These are phyloP conservation scores for Helichrysum umbraculigerum DNA, from an alignment of 129 eudicot genomes.

Conservation along the genomic window DNA sequence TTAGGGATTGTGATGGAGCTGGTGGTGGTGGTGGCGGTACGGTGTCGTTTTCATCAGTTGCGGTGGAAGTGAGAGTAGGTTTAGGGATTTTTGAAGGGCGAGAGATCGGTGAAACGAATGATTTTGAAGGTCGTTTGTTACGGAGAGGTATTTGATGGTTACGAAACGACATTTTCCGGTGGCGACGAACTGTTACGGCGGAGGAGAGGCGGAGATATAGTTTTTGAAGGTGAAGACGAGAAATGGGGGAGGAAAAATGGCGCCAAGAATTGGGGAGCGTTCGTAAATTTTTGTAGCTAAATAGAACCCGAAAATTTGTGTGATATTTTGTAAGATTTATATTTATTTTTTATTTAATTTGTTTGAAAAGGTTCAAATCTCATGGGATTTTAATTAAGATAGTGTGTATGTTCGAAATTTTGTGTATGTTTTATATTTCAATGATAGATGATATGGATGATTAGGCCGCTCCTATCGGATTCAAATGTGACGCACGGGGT, in stretches of 20 bases:
- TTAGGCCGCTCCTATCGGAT: too few relatives aligned
- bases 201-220: not conserved
- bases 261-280: conserved; percentile 20
- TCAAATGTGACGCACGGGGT: too few relatives aligned
- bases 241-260: conserved; percentile 10
- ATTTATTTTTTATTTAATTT: too few relatives aligned
- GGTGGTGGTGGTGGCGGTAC: conserved; percentile 27
- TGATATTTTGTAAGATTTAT: too few relatives aligned
- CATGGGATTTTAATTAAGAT: too few relatives aligned
- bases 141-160: conserved; percentile 40
- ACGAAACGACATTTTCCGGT: conserved; percentile 39
- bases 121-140: conserved; percentile 51
- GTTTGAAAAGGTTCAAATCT: too few relatives aligned
- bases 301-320: too few relatives aligned
- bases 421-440: too few relatives aligned
- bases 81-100: conserved; percentile 47
- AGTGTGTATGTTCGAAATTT: too few relatives aligned
- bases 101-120: conserved; percentile 51
- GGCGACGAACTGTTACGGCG: not conserved
- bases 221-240: not conserved
- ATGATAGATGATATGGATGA: too few relatives aligned
- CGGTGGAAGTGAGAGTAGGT: conserved; percentile 30
- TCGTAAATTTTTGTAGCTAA: not conserved
- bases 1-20: conserved; percentile 31
- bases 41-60: conserved; percentile 4